A percentile compares a stretch with the other conserved stretches of the same genome.
Evolutionary conservation across 2,329 filamentous ascomycete genomes (phyloP).

Genomic region (Fusarium sp.): DNA sequence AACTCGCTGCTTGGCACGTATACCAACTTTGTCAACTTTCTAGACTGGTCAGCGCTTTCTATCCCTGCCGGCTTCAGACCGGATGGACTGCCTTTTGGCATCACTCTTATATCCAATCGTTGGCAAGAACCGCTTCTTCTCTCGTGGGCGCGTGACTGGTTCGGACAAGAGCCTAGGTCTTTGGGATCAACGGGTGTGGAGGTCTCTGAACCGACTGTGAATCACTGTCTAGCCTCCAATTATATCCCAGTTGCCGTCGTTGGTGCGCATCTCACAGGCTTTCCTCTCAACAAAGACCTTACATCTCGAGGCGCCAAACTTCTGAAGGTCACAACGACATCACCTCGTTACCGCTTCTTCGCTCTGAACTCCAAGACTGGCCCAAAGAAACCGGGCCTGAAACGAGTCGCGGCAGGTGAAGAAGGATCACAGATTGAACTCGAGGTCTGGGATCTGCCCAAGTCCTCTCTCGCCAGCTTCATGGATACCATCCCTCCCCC

Average conservation of each 20-base stretch:
- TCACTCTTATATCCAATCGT: slow-evolving; percentile 51
- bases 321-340: slow-evolving; percentile 43
- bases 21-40: slow-evolving; percentile 71
- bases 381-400: slow-evolving; percentile 49
- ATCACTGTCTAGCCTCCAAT: neutral
- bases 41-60: slow-evolving; percentile 66
- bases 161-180: slow-evolving; percentile 29
- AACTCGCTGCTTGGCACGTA: slow-evolving; percentile 68
- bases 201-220: neutral
- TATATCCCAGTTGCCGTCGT: slow-evolving; percentile 48
- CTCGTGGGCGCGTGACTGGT: slow-evolving; percentile 45
- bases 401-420: slow-evolving; percentile 35
- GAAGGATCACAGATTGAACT: slow-evolving; percentile 48
- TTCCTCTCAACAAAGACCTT: slow-evolving; percentile 51
- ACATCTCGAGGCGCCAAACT: slow-evolving; percentile 46
- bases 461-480: slow-evolving; percentile 46
- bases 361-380: slow-evolving; percentile 36
- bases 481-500: slow-evolving; percentile 49
- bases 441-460: slow-evolving; percentile 52
- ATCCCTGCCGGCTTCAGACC: slow-evolving; percentile 61
- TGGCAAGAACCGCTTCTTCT: slow-evolving; percentile 52
- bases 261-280: slow-evolving; percentile 51
- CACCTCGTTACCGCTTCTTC: slow-evolving; percentile 47
- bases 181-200: slow-evolving; percentile 47
- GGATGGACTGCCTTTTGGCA: slow-evolving; percentile 53